Evolutionary conservation across 805 yeast species (phyloP).

Genomic region (Nakazawaea anatomiae): DNA sequence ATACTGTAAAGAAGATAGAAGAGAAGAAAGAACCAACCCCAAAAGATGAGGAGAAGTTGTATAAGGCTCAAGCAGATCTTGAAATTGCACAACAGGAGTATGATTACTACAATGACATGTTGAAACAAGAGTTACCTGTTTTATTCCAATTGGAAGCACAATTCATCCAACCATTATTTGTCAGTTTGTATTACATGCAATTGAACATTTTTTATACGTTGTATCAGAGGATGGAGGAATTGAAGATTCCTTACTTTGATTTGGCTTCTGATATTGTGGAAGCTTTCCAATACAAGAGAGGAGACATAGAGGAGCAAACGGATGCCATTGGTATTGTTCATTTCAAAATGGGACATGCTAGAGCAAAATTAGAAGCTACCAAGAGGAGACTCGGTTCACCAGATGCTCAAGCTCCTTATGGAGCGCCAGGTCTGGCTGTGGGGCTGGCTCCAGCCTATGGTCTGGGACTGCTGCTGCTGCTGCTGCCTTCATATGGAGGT

Average conservation of each 20-base stretch:
- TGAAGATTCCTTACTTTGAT: slow-evolving; percentile 96
- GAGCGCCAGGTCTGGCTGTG: slow-evolving; percentile 17
- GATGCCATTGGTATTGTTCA: slow-evolving; percentile 89
- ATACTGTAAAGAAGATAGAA: slow-evolving; percentile 65
- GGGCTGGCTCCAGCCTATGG: slow-evolving; percentile 24
- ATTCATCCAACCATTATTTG: slow-evolving; percentile 89
- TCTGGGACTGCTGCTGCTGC: slow-evolving; percentile 25
- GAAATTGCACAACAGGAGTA: slow-evolving; percentile 92
- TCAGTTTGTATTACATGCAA: slow-evolving; percentile 95
- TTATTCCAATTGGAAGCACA: slow-evolving; percentile 86
- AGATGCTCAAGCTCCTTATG: slow-evolving; percentile 38
- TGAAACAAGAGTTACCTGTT: slow-evolving; percentile 84
- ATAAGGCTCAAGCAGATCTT: slow-evolving; percentile 83
- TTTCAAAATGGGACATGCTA: slow-evolving; percentile 86
- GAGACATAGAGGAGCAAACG: slow-evolving; percentile 83
- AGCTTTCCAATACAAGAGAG: slow-evolving; percentile 75
- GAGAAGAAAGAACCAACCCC: slow-evolving; percentile 76
- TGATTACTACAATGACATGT: slow-evolving; percentile 92
- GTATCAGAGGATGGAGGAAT: slow-evolving; percentile 86
- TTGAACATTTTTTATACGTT: slow-evolving; percentile 92
- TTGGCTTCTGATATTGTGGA: slow-evolving; percentile 77
- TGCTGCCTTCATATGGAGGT: slow-evolving; percentile 23
- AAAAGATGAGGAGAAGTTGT: slow-evolving; percentile 88
- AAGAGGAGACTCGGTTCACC: slow-evolving; percentile 42
- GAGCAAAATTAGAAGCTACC: slow-evolving; percentile 76